Conservation (phyloP, 1,139 yeast species). For the Scheffersomyces illinoinensis region DNA sequence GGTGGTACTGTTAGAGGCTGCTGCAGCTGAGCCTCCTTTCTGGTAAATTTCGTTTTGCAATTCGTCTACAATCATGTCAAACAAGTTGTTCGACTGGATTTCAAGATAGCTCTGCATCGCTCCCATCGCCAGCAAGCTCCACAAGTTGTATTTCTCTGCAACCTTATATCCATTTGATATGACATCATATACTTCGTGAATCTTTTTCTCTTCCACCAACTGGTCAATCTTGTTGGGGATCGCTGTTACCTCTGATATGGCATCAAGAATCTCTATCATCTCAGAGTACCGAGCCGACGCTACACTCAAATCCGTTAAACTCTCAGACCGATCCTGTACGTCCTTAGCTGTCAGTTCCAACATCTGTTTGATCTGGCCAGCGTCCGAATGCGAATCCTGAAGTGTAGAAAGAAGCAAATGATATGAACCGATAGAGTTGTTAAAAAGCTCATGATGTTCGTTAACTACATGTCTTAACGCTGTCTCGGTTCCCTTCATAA, state of each 20-base stretch:
- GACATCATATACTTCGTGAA: constrained; percentile 65
- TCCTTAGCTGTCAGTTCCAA: constrained; percentile 50
- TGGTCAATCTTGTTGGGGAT: constrained; percentile 68
- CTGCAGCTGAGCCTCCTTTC: constrained; percentile 28
- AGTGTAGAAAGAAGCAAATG: constrained; percentile 51
- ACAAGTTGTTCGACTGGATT: constrained; percentile 63
- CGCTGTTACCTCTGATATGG: constrained; percentile 61
- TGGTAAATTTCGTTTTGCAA: constrained; percentile 71
- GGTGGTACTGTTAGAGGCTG: constrained; percentile 5
- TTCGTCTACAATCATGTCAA: constrained; percentile 76
- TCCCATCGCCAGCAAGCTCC: constrained; percentile 62
- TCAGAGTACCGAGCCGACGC: constrained; percentile 64
- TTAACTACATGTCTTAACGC: constrained; percentile 72
- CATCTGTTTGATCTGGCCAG: constrained; percentile 37
- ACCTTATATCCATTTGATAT: constrained; percentile 56
- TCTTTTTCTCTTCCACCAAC: constrained; percentile 64
- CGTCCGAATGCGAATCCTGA: constrained; percentile 56
- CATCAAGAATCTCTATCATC: constrained; percentile 68
- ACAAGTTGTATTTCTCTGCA: constrained; percentile 61
- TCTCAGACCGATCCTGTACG: constrained; percentile 55
- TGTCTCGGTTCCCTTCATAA: constrained; percentile 55
- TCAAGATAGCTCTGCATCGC: constrained; percentile 60
- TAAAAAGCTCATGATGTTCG: constrained; percentile 83
- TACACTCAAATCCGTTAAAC: constrained; percentile 63
- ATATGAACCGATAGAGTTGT: constrained; percentile 51